These are phyloP conservation scores for Quercus suber DNA, from an alignment of 306 rosid species.

Conservation along the genomic window DNA sequence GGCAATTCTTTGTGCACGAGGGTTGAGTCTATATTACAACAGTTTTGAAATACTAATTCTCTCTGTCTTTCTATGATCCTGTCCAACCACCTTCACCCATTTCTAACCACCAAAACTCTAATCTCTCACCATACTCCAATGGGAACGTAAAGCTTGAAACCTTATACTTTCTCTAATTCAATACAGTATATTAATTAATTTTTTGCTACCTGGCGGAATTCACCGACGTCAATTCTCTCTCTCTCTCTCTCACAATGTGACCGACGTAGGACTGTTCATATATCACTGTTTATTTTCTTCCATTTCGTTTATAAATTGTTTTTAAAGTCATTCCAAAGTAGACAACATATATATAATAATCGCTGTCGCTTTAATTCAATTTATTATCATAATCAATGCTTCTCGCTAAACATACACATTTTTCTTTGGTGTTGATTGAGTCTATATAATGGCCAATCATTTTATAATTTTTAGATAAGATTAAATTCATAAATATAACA, in stretches of 20 bases:
- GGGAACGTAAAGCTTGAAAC: slow-evolving; percentile 35
- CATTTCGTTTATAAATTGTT: background rate
- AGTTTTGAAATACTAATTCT: slow-evolving; percentile 29
- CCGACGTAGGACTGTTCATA: background rate
- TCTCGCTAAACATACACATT: no score
- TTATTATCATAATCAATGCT: no score
- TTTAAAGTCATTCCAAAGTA: background rate
- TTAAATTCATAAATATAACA: no score
- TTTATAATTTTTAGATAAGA: no score
- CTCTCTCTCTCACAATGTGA: background rate
- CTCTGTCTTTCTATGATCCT: slow-evolving; percentile 40
- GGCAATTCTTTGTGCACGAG: slow-evolving; percentile 37
- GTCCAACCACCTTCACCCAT: slow-evolving; percentile 94
- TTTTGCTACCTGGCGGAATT: slow-evolving; percentile 2
- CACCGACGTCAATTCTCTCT: slow-evolving; percentile 17
- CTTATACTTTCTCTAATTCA: slow-evolving; percentile 16
- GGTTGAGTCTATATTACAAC: slow-evolving; percentile 39
- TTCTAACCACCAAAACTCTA: slow-evolving; percentile 61
- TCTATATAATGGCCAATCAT: no score
- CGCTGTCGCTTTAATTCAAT: no score
- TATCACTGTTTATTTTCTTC: background rate
- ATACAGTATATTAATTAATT: background rate
- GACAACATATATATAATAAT: background rate
- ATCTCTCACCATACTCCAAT: slow-evolving; percentile 35
- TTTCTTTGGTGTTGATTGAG: no score